Evolutionary conservation across 768 basidiomycete species (phyloP).

Genomic region (Pisolithus marmoratus): DNA sequence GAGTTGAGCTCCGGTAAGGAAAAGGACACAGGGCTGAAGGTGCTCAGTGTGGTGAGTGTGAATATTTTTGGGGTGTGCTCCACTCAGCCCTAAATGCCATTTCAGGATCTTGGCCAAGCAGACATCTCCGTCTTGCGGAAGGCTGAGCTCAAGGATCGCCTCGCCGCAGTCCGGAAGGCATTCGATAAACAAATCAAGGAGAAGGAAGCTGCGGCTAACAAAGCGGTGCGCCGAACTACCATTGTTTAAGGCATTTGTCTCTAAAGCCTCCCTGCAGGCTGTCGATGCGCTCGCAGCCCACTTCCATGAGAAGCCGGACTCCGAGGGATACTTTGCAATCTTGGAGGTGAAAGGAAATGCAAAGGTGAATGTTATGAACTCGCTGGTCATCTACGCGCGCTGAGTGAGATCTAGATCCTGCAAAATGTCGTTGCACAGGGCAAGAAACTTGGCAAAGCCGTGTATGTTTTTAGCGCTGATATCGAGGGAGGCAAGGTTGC

Average conservation of each 20-base stretch:
- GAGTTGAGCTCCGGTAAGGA: slow-evolving; percentile 62
- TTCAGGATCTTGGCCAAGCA: slow-evolving; percentile 80
- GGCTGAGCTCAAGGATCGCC: slow-evolving; percentile 68
- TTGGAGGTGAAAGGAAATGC: slow-evolving; percentile 80
- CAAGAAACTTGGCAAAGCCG: slow-evolving; percentile 76
- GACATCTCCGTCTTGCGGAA: slow-evolving; percentile 87
- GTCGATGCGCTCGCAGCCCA: slow-evolving; percentile 60
- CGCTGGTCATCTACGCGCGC: background rate
- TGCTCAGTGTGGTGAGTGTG: slow-evolving; percentile 61
- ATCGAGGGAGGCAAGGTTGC: slow-evolving; percentile 65
- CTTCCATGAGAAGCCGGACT: slow-evolving; percentile 73
- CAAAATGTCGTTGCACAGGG: slow-evolving; percentile 70
- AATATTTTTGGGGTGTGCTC: background rate
- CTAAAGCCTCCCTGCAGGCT: slow-evolving; percentile 41
- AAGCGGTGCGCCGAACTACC: slow-evolving; percentile 47
- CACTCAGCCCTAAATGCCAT: background rate
- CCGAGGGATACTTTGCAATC: slow-evolving; percentile 61
- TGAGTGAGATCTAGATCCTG: slow-evolving; percentile 45
- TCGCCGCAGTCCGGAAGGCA: slow-evolving; percentile 67
- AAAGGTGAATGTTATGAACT: slow-evolving; percentile 49
- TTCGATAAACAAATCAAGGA: slow-evolving; percentile 86
- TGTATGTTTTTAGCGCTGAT: slow-evolving; percentile 86
- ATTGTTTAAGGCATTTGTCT: background rate
- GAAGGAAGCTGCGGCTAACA: slow-evolving; percentile 67
- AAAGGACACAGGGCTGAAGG: slow-evolving; percentile 85